Base-by-base conservation (phyloP, 306 rosid genomes). In the Oemleria cerasiformis region DNA sequence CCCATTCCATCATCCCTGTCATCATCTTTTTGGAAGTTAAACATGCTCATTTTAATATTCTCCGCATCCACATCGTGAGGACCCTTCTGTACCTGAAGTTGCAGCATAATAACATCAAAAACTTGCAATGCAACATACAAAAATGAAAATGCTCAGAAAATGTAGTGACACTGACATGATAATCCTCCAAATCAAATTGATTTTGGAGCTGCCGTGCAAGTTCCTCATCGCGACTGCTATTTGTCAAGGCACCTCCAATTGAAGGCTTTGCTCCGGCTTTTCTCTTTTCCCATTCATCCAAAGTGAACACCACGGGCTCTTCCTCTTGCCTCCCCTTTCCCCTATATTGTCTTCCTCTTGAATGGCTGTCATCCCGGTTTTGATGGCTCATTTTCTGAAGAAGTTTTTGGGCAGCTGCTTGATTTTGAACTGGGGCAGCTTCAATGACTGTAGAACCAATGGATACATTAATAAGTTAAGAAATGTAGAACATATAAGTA, bases 321-420 rank as follows among this genome's bases (percentile, higher is more conserved):
- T 87, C 97, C 75, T 67, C 65, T 57, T 57, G 63, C 73, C 30
- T 88, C 55, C 79, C 94, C 85, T 78, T 94, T 60, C 96, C 88
- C 82, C 90, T 79, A 25, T 62, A 43, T 69, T 48, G 84, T 70
- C 88, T 20, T 62, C 92, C 84, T 73, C 39, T 87, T 19, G 45
- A 68, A 66, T 73, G 76, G 39, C 85, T 68, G 62, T 50, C 73
- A 63, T 74, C 79, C 76, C 49, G 80, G 76, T 81, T 80, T 25
- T 79, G 94, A 45, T 83, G 75, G 66, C 81, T 86, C 86, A 86
- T 72, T 81, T 84, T 94, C 82, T 88, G 88, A 68, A 86, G 98
- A 62, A 91, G 86, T 40, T 94, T 94, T 75, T 94, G 98, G 34
- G 98, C 80, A 58, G 98, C 95, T 39, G 97, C 97, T 83, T 94